These are phyloP conservation scores for Papilionanthe hybrid DNA, from an alignment of 116 monocot species.

Conservation along the genomic window DNA sequence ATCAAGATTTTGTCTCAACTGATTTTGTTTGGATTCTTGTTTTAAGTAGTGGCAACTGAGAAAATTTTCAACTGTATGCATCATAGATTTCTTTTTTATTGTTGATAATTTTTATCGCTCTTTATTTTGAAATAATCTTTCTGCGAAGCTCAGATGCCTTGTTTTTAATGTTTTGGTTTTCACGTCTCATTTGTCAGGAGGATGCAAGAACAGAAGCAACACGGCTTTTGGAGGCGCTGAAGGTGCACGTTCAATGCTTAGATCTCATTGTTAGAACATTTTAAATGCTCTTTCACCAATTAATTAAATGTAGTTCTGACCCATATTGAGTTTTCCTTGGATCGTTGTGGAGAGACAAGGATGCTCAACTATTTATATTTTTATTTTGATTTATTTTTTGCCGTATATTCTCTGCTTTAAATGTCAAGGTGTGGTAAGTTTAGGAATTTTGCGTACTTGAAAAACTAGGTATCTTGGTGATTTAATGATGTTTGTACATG, in stretches of 20 bases:
- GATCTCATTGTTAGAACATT: not conserved
- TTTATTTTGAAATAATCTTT: not conserved
- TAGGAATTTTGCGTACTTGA: too few species aligned
- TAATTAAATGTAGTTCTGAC: not conserved
- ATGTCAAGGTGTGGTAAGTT: too few species aligned
- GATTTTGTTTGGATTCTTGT: too few species aligned
- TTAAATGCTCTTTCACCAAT: not conserved
- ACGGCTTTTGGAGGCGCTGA: constrained; percentile 47
- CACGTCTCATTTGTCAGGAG: constrained; percentile 25
- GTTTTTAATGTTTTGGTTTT: not conserved
- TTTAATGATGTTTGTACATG: too few species aligned
- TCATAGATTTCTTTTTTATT: too few species aligned
- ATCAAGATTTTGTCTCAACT: too few species aligned
- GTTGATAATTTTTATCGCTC: not conserved
- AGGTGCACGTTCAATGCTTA: not conserved
- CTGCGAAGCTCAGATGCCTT: not conserved
- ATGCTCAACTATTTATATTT: not conserved
- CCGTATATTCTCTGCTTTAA: not conserved
- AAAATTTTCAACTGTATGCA: not conserved
- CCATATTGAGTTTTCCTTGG: not conserved
- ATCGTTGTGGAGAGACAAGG: not conserved
- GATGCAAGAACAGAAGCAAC: constrained; percentile 67
- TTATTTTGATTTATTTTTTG: not conserved
- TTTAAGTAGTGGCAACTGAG: not conserved
- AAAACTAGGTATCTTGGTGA: too few species aligned